Base-by-base conservation (phyloP, 2,329 filamentous ascomycete species). In the Hypoxylon sp. region DNA sequence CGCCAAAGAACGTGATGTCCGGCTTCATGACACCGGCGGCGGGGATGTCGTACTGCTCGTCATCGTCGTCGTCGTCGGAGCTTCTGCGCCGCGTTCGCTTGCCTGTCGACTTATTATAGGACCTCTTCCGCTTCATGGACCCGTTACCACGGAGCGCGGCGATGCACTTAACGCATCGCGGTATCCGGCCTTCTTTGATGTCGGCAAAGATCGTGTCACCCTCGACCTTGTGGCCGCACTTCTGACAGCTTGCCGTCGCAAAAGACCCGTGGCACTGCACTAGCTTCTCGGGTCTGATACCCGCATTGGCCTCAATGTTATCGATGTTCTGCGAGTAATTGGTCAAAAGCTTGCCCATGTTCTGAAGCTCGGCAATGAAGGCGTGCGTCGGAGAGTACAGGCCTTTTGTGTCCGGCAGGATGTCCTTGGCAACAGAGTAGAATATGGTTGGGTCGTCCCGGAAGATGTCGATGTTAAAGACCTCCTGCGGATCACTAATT, bases 281-380 rank as follows among this genome's bases (percentile, higher is more conserved):
- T 12, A 97, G 80, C 67, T 94, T 96, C 23, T 90, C 86, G 1
- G 84, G 80, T 15, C 78, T 73, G 53, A 99, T 90, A 15, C 94
- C 94, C 0, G 93, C 93, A 65, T 89, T 86, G 55, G 86, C 82
- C 71, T 99, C 93, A 41, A 97, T 85, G 63, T 97, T 97, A 76
- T 99, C 94, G 66, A 99, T 97, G 71, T 99, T 99, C 70, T 99
- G 94, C 0, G 94, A 96, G 75, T 97, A 99, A 74, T 97, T 97
- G 30, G 92, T 97, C 52, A 97, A 82, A 5, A 99, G 82, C 71
- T 96, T 96, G 60, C 83, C 86, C 70, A 91, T 89, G 62, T 93
- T 82, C 71, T 99, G 90, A 25, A 99, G 81, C 63, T 97, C 80
- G 23, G 86, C 84, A 66, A 99, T 95, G 75, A 99, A 99, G 43